Evolutionary conservation across 1,284 basidiomycete species (phyloP).

Genomic region (Pseudozyma sp.): DNA sequence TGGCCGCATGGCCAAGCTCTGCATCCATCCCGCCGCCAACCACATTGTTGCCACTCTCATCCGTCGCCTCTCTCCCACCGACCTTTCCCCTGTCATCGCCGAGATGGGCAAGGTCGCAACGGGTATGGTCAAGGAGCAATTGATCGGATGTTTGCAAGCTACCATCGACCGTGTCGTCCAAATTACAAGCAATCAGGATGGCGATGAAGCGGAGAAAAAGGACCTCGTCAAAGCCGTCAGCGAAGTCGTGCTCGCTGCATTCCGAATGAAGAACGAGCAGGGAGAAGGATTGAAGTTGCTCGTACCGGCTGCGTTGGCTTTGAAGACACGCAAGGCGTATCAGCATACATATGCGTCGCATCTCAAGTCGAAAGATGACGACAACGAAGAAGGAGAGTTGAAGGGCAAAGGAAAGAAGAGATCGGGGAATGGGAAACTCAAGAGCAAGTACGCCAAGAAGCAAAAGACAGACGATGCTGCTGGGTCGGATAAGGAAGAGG

Average conservation of each 20-base stretch:
- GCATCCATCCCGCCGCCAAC: constrained; percentile 64
- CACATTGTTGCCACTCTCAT: constrained; percentile 57
- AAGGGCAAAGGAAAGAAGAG: constrained; percentile 19
- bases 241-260: constrained; percentile 27
- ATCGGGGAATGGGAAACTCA: constrained; percentile 25
- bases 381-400: constrained; percentile 7
- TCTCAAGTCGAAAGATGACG: constrained; percentile 13
- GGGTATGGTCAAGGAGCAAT: constrained; percentile 45
- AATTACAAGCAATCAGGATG: constrained; percentile 4
- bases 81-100: constrained; percentile 5
- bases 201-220: constrained; percentile 7
- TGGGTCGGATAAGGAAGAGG: constrained; percentile 17
- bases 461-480: constrained; percentile 16
- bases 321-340: constrained; percentile 50
- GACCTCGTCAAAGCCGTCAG: constrained; percentile 25
- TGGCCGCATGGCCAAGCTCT: constrained; percentile 57
- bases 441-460: constrained; percentile 18
- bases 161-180: constrained; percentile 25
- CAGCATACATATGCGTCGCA: constrained; percentile 31
- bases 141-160: constrained; percentile 38
- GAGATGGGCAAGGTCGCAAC: constrained; percentile 34
- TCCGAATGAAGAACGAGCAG: constrained; percentile 16
- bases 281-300: constrained; percentile 29
- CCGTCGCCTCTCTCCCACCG: constrained; percentile 18
- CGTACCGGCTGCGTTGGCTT: constrained; percentile 36